phyloP scores from a whole-genome alignment of 139 green algal genomes.

The Coelastrella sp. region DNA sequence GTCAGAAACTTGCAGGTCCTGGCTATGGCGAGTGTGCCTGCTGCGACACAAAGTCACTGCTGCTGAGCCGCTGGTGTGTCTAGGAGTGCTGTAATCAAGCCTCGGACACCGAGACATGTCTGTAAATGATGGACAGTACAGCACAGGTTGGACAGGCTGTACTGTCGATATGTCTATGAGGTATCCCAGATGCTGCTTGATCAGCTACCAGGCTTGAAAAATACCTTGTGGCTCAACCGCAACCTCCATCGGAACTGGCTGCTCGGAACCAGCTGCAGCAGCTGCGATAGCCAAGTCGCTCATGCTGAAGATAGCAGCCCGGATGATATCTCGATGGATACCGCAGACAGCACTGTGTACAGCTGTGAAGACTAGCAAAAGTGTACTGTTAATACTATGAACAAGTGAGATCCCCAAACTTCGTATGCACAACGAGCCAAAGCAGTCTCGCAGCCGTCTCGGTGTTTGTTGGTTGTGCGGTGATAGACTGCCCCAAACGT shows the following conservation, averaged over 20 bases:
- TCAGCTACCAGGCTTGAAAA: background rate
- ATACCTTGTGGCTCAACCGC: background rate
- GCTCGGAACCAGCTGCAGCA: constrained; percentile 10
- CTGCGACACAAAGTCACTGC: too few relatives aligned
- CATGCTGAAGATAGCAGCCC: background rate
- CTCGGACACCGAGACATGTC: too few relatives aligned
- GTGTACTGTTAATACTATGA: background rate
- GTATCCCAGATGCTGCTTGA: background rate
- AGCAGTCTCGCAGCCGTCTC: background rate
- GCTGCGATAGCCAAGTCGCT: constrained; percentile 25
- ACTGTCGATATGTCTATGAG: background rate
- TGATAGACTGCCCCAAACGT: background rate
- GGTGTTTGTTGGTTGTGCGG: background rate
- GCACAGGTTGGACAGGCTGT: background rate
- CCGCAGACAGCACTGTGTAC: background rate
- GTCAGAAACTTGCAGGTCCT: background rate
- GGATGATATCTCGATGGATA: background rate
- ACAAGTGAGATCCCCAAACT: background rate
- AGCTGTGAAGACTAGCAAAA: background rate
- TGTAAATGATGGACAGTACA: too few relatives aligned
- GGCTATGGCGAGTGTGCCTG: too few relatives aligned
- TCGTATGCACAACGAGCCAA: background rate
- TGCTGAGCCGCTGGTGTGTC: too few relatives aligned
- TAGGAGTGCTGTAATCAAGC: too few relatives aligned
- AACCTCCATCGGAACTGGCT: constrained; percentile 14